Evolutionary conservation across 192 early-diverging fungal species (phyloP).

Genomic region (Backusella macrospora): DNA sequence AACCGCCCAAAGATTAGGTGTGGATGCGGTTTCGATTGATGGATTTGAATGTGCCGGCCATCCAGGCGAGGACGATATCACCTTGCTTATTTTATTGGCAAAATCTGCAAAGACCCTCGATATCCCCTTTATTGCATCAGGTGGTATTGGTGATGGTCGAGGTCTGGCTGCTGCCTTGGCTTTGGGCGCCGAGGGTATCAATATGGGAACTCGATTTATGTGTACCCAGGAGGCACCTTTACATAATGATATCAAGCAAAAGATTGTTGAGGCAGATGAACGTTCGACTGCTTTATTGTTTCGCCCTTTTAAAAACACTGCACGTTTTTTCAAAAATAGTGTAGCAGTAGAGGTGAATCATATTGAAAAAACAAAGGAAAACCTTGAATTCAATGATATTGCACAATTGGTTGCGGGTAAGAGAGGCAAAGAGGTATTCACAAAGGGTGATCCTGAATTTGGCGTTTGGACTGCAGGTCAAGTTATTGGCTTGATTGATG

Average conservation of each 20-base stretch:
- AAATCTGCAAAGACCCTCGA: conserved; percentile 66
- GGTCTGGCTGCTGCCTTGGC: conserved; percentile 71
- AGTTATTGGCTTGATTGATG: conserved; percentile 72
- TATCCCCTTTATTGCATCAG: conserved; percentile 78
- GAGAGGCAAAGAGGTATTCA: conserved; percentile 56
- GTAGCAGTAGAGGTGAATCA: conserved; percentile 68
- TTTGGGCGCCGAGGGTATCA: conserved; percentile 64
- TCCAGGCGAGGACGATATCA: conserved; percentile 82
- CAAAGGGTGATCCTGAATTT: conserved; percentile 55
- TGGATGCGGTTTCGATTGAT: conserved; percentile 75
- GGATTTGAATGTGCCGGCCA: conserved; percentile 88
- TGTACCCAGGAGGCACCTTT: conserved; percentile 73
- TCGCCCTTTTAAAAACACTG: conserved; percentile 73
- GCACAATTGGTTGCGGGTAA: conserved; percentile 66
- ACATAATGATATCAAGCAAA: conserved; percentile 72
- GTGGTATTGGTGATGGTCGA: conserved; percentile 76
- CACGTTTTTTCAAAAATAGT: conserved; percentile 73
- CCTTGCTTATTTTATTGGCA: conserved; percentile 72
- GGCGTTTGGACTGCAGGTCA: conserved; percentile 70
- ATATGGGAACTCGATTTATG: conserved; percentile 90
- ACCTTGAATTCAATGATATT: conserved; percentile 60
- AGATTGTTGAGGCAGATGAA: conserved; percentile 69
- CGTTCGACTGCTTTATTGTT: conserved; percentile 69
- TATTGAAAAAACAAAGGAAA: conserved; percentile 65
- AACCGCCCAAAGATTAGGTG: conserved; percentile 62